Conservation (phyloP, 768 basidiomycete species). For the Rhizopogon vulgaris region DNA sequence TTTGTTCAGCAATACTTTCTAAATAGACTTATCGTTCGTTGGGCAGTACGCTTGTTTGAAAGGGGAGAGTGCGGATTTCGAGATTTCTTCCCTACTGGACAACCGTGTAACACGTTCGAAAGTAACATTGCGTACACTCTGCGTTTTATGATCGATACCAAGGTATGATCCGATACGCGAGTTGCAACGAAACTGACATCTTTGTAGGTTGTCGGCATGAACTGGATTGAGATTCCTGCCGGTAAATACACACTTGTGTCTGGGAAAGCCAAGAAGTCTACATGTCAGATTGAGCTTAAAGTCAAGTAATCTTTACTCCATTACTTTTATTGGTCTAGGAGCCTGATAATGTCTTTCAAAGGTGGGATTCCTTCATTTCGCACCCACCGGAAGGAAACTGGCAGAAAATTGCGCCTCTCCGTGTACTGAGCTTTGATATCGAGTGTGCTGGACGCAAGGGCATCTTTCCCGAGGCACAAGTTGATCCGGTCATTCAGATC, state of each 20-base stretch:
- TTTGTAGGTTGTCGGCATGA: slow-evolving; percentile 90
- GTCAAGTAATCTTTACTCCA: slow-evolving; percentile 47
- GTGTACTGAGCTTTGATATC: slow-evolving; percentile 97
- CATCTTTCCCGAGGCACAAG: slow-evolving; percentile 87
- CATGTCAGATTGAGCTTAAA: slow-evolving; percentile 84
- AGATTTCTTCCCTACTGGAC: slow-evolving; percentile 44
- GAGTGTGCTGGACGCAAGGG: slow-evolving; percentile 98
- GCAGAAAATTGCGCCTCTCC: slow-evolving; percentile 87
- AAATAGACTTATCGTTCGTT: slow-evolving; percentile 10
- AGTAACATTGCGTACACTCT: slow-evolving; percentile 90
- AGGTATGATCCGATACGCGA: slow-evolving; percentile 41
- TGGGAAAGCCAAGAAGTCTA: slow-evolving; percentile 56
- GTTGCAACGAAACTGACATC: background rate
- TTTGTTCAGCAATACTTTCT: slow-evolving; percentile 2
- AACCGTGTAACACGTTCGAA: slow-evolving; percentile 70
- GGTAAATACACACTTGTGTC: slow-evolving; percentile 70
- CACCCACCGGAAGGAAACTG: slow-evolving; percentile 89
- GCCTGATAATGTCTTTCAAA: slow-evolving; percentile 23
- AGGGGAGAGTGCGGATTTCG: slow-evolving; percentile 65
- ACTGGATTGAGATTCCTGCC: slow-evolving; percentile 92
- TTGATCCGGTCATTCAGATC: slow-evolving; percentile 96
- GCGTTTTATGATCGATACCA: slow-evolving; percentile 97
- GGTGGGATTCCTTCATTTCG: slow-evolving; percentile 83
- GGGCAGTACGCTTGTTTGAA: slow-evolving; percentile 58
- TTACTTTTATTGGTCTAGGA: background rate